These are phyloP conservation scores for Leccinum imitatum DNA, from an alignment of 768 basidiomycete genomes.

Conservation along the genomic window DNA sequence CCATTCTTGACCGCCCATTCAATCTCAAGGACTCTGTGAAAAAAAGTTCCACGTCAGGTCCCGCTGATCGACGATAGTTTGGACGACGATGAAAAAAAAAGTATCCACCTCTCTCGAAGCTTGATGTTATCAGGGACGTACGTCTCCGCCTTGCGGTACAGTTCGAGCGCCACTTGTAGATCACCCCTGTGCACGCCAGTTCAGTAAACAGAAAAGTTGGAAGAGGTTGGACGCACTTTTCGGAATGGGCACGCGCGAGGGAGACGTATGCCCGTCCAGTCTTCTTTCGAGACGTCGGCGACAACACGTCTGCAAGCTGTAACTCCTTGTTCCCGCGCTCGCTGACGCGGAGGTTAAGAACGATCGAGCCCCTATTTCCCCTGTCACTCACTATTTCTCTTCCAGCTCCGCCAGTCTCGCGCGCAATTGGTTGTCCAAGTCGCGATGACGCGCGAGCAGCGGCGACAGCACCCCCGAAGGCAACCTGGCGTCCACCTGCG, in stretches of 20 bases:
- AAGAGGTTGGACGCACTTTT: slow-evolving; percentile 55
- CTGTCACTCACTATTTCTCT: slow-evolving; percentile 60
- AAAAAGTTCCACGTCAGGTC: slow-evolving; percentile 20
- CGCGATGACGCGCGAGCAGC: slow-evolving; percentile 60
- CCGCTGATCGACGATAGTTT: slow-evolving; percentile 56
- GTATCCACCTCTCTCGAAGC: slow-evolving; percentile 84
- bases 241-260: slow-evolving; percentile 75
- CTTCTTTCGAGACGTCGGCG: slow-evolving; percentile 76
- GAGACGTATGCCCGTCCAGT: slow-evolving; percentile 83
- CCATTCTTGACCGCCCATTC: slow-evolving; percentile 73
- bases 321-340: slow-evolving; percentile 62
- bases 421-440: slow-evolving; percentile 68
- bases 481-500: slow-evolving; percentile 18
- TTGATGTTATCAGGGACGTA: slow-evolving; percentile 88
- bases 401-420: slow-evolving; percentile 66
- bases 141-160: slow-evolving; percentile 77
- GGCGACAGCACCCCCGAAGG: slow-evolving; percentile 53
- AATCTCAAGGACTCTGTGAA: slow-evolving; percentile 72
- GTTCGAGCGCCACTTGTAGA: slow-evolving; percentile 73
- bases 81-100: slow-evolving; percentile 49
- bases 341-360: slow-evolving; percentile 34
- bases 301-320: slow-evolving; percentile 60
- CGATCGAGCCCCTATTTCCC: slow-evolving; percentile 16
- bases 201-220: neutral
- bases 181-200: slow-evolving; percentile 53